Evolutionary conservation across 495 filamentous ascomycete genomes (phyloP), one percentile per base, ranked within the genome.

Genomic region (Xylaria intraflava): DNA sequence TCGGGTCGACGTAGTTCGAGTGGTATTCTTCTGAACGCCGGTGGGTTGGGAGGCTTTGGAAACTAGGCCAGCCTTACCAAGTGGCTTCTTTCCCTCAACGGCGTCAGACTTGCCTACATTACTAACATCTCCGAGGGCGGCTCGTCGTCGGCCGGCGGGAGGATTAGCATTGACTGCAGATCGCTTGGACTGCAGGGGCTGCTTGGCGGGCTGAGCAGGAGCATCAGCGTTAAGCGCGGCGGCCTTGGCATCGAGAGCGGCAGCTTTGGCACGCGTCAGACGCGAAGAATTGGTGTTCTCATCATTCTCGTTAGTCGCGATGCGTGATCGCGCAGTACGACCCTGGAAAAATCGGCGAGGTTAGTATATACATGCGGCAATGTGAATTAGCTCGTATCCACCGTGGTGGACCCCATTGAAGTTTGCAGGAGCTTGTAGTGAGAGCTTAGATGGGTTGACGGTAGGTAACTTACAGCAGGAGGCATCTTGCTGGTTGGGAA

Each of bases 251-350:
- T 72, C 78, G 35, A 92, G 72, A 20, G 86, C 85, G 36, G 88
- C 88, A 12, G 90, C 83, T 73, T 98, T 98, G 53, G 94, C 92
- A 68, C 93, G 80, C 48, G 93, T 98, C 64, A 96, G 62, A 71
- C 92, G 90, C 69, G 83, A 85, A 52, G 86, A 82, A 22, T 77
- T 82, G 36, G 70, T 72, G 62, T 95, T 96, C 77, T 97, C 93
- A 64, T 96, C 93, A 64, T 96, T 96, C 72, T 96, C 90, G 67
- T 96, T 92, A 62, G 84, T 84, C 54, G 84, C 72, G 59, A 81
- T 78, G 71, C 90, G 83, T 39, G 58, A 62, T 51, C 62, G 64
- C 40, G 61, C 61, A 56, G 69, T 56, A 51, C 67, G 67, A 65
- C 62, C 58, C 67, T 73, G 44, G 7, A 48, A 17, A 17, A 11